These are phyloP conservation scores for Daldinia caldariorum DNA, from an alignment of 495 filamentous ascomycete species.

Conservation along the genomic window DNA sequence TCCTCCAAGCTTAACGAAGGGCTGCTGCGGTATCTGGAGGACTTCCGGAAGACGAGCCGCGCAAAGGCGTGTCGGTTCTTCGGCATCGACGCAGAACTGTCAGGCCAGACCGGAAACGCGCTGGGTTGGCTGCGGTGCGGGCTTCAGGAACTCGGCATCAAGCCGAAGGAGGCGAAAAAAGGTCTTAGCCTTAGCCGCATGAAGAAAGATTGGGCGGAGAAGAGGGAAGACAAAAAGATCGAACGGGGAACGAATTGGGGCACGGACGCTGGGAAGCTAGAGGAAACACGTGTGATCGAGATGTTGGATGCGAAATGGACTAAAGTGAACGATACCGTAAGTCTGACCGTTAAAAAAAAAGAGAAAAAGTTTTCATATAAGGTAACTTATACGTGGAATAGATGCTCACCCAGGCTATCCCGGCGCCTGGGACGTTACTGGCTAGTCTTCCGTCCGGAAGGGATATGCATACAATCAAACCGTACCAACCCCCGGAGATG, in stretches of 20 bases:
- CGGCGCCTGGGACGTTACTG: conserved; percentile 72
- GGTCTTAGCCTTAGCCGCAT: conserved; percentile 69
- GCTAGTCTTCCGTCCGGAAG: conserved; percentile 85
- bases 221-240: conserved; percentile 71
- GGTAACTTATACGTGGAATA: conserved; percentile 47
- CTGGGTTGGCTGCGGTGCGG: conserved; percentile 86
- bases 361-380: not conserved
- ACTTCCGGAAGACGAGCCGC: conserved; percentile 74
- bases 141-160: conserved; percentile 73
- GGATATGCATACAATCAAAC: conserved; percentile 77
- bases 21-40: conserved; percentile 75
- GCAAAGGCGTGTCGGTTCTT: conserved; percentile 91
- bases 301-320: conserved; percentile 90
- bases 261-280: conserved; percentile 80
- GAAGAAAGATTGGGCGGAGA: conserved; percentile 76
- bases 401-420: conserved; percentile 84
- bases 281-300: conserved; percentile 86
- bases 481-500: conserved; percentile 67
- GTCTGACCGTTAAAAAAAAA: too few relatives aligned
- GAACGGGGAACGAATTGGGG: conserved; percentile 80
- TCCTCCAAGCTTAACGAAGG: conserved; percentile 66
- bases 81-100: conserved; percentile 85
- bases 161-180: conserved; percentile 56
- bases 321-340: conserved; percentile 90
- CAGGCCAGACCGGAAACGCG: conserved; percentile 79